Conservation (phyloP, 2,329 filamentous ascomycete genomes). For the Pseudopyricularia cyperi region DNA sequence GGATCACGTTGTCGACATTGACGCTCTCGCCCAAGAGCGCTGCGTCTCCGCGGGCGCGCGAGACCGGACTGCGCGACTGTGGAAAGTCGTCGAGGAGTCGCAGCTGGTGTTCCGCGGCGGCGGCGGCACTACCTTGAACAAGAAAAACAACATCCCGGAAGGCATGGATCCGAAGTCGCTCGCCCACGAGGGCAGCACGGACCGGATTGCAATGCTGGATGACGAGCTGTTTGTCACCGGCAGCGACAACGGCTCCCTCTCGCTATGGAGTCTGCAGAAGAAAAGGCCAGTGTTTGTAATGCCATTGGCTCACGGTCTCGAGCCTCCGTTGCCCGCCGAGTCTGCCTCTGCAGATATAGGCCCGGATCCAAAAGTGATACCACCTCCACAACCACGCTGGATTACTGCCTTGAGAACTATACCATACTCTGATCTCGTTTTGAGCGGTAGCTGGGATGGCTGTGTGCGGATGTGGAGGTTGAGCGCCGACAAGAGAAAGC, state of each 20-base stretch:
- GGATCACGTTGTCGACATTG: constrained; percentile 75
- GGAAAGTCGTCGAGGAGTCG: constrained; percentile 93
- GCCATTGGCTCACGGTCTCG: constrained; percentile 72
- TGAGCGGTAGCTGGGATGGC: constrained; percentile 93
- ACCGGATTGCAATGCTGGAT: constrained; percentile 81
- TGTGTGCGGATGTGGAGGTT: constrained; percentile 76
- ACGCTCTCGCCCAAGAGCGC: constrained; percentile 70
- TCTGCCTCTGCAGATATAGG: constrained; percentile 67
- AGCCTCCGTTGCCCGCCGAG: constrained; percentile 56
- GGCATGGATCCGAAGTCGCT: constrained; percentile 34
- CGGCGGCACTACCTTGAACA: constrained; percentile 29
- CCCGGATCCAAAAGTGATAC: constrained; percentile 44
- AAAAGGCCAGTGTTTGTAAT: constrained; percentile 86
- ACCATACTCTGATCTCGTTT: constrained; percentile 78
- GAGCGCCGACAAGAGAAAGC: constrained; percentile 65
- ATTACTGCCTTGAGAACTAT: constrained; percentile 81
- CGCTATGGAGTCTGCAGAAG: constrained; percentile 80
- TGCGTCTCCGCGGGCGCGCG: constrained; percentile 84
- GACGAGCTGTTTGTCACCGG: constrained; percentile 86
- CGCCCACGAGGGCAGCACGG: constrained; percentile 74
- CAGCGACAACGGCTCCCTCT: constrained; percentile 77
- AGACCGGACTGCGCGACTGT: constrained; percentile 81
- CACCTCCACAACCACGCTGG: constrained; percentile 62
- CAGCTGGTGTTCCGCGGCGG: constrained; percentile 92
- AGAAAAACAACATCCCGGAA: constrained; percentile 33